Evolutionary conservation across 495 filamentous ascomycete genomes (phyloP), one percentile per base, ranked within the genome.

Genomic region (Xylaria acuta): DNA sequence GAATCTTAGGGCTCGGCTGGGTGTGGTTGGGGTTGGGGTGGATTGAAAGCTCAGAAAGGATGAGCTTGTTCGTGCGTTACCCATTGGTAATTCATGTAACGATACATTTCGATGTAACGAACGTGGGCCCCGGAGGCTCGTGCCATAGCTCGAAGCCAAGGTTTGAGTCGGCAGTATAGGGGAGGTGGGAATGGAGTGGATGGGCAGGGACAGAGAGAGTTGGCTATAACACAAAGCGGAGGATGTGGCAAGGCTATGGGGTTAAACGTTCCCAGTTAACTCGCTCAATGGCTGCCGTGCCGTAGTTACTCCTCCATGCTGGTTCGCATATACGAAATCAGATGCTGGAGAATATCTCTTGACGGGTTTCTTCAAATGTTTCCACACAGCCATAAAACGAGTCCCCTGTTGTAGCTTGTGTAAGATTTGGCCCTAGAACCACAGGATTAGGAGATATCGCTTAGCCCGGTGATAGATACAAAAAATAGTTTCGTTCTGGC

Each of bases 191-290:
- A 83, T 84, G 58, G 82, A 60, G 79, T 78, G 63, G 73, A 81
- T 51, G 72, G 77, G 71, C 75, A 79, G 62, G 75, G 77, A 79
- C 76, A 81, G 51, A 73, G 76, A 75, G 49, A 65, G 65, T 38
- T 80, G 78, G 49, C 59, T 62, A 68, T 85, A 82, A 75, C 83
- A 79, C 76, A 81, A 82, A 22, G 75, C 67, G 36, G 78, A 73
- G 38, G 81, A 75, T 67, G 77, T 76, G 59, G 79, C 79, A 68
- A 85, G 77, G 72, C 49, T 80, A 75, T 82, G 78, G 41, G 81
- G 74, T 73, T 86, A 84, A 30, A 82, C 75, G 75, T 88, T 89
- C 51, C 84, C 86, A 7, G 82, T 84, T 36, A 84, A 83, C 77
- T 86, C 82, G 54, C 80, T 74, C 32, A 89, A 81, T 51, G 87